Base-by-base conservation (phyloP, 225 moss, liverwort and hornwort genomes). In the Neckera pumila region DNA sequence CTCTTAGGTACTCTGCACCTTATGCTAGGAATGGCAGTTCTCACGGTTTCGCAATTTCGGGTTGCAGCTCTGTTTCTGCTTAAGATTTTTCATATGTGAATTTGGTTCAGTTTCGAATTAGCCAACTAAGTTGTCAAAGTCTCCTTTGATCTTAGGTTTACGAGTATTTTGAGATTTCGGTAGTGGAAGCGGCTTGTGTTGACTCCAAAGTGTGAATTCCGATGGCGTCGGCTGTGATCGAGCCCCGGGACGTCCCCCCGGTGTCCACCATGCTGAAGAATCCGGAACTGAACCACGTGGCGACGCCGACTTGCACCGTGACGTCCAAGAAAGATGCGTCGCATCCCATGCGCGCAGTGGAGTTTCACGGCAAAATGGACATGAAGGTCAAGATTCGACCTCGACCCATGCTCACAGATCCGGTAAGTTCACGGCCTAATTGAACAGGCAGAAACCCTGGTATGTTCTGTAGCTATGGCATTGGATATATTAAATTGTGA, bases 341-440 rank as follows among this genome's bases (percentile, higher is more conserved):
- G 40, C 91, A 90, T 31, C 89, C 86, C 51, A 97, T 97, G 97
- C 95, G 95, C 76, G 97, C 95, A 26, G 95, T 97, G 84, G 97
- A 97, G 91, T 97, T 95, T 81, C 97, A 97, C 71, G 97, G 93
- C 36, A 93, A 90, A 70, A 83, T 89, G 92, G 95, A 95, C 87
- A 90, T 97, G 80, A 93, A 95, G 45, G 94, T 97, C 82, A 93
- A 95, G 34, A 43, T 3, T n/a, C 94, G 93, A 30, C 92, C 97
- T 17, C 89, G 93, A 18, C 97, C 96, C 11, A 47, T 96, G 85
- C 42, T 97, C 80, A 96, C 95, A 6, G 95, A 97, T 63, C 95
- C 96, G 30, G 94, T 94, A 57, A 82, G 91, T 71, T 54, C 56
- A 73, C 63, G 31, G 61, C 21, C 15, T 61, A 31, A 9, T 45